A percentile compares a stretch with the other conserved stretches of the same genome.
phyloP scores from a whole-genome alignment of 495 filamentous ascomycete species.

The Letharia columbiana region DNA sequence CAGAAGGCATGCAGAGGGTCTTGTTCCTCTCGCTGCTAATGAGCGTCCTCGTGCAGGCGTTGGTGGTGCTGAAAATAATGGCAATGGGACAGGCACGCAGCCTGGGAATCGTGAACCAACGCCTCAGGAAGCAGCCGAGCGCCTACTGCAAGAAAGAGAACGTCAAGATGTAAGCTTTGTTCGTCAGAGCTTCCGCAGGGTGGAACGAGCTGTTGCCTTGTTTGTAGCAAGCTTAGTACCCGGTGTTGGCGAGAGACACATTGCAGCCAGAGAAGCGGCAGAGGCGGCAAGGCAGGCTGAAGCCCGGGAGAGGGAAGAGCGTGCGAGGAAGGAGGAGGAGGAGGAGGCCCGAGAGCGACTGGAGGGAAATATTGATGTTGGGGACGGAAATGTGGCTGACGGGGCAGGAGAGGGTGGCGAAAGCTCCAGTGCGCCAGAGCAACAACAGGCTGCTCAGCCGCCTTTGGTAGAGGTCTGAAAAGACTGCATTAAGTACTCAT shows the following conservation, averaged over 20 bases:
- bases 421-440: slow-evolving; percentile 8
- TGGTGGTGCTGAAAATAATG: slow-evolving; percentile 15
- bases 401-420: slow-evolving; percentile 10
- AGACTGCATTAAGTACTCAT: not conserved
- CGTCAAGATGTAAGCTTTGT: slow-evolving; percentile 44
- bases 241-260: slow-evolving; percentile 76
- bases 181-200: slow-evolving; percentile 47
- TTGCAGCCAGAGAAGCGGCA: slow-evolving; percentile 57
- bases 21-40: slow-evolving; percentile 49
- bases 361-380: not conserved
- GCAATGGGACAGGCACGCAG: slow-evolving; percentile 9
- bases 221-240: slow-evolving; percentile 81
- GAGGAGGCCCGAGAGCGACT: slow-evolving; percentile 26
- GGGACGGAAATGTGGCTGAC: not conserved
- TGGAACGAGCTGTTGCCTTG: slow-evolving; percentile 68
- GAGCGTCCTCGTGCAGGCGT: slow-evolving; percentile 25
- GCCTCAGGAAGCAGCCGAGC: slow-evolving; percentile 45
- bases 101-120: slow-evolving; percentile 31
- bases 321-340: slow-evolving; percentile 33
- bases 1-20: slow-evolving; percentile 60
- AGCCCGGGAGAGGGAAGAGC: slow-evolving; percentile 39
- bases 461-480: slow-evolving; percentile 18
- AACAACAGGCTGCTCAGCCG: slow-evolving; percentile 11
- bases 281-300: slow-evolving; percentile 47
- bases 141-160: slow-evolving; percentile 45